Percentiles rank a stretch among this genome's conserved stretches.
Conservation (phyloP, 2,329 filamentous ascomycete species). For the Colletotrichum euphorbiae region DNA sequence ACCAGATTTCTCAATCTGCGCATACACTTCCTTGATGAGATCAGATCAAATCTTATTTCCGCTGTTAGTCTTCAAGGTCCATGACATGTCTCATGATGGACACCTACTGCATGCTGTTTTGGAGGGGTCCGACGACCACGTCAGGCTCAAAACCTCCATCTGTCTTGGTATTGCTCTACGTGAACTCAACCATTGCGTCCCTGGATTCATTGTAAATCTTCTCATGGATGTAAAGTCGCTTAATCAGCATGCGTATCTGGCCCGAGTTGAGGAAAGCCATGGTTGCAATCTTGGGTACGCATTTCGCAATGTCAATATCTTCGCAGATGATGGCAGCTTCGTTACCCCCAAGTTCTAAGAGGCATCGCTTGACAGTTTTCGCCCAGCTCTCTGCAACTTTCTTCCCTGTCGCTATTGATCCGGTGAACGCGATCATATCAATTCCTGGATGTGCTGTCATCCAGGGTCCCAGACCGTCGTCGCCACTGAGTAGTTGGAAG, state of each 20-base stretch:
- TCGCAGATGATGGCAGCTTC: slow-evolving; percentile 69
- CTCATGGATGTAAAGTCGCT: slow-evolving; percentile 71
- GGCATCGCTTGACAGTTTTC: slow-evolving; percentile 70
- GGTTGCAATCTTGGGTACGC: slow-evolving; percentile 55
- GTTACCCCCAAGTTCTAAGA: slow-evolving; percentile 72
- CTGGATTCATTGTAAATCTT: slow-evolving; percentile 67
- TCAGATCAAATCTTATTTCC: slow-evolving; percentile 53
- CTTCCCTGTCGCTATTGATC: slow-evolving; percentile 70
- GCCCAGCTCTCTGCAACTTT: slow-evolving; percentile 64
- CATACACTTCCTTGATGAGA: slow-evolving; percentile 63
- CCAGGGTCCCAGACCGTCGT: slow-evolving; percentile 69
- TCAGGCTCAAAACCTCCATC: slow-evolving; percentile 57
- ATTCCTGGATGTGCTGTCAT: slow-evolving; percentile 69
- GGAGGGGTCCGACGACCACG: slow-evolving; percentile 63
- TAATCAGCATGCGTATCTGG: slow-evolving; percentile 54
- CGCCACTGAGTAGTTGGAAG: slow-evolving; percentile 69
- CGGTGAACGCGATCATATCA: slow-evolving; percentile 73
- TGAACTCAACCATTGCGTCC: slow-evolving; percentile 59
- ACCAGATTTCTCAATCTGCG: slow-evolving; percentile 55
- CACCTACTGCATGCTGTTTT: slow-evolving; percentile 69
- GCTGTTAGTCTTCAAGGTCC: neutral
- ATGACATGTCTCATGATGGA: neutral
- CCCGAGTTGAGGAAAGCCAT: slow-evolving; percentile 68
- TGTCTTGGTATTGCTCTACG: slow-evolving; percentile 56
- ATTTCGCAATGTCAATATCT: slow-evolving; percentile 63